A percentile compares a stretch with the other conserved stretches of the same genome.
Conservation (phyloP, 192 early-diverging fungal genomes). For the Coemansia reversa region DNA sequence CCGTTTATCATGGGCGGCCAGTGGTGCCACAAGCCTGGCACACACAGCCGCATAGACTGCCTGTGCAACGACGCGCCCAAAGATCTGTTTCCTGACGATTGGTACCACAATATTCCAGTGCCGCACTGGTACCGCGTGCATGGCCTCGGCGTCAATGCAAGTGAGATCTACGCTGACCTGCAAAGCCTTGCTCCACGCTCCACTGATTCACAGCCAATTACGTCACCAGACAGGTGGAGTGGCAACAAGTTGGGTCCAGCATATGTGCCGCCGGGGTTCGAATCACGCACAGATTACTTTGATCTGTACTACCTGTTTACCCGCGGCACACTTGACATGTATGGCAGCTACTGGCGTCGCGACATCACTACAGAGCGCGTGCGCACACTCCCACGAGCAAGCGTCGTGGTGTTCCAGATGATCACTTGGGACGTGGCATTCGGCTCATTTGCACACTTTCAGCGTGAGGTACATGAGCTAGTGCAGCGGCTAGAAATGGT, state of each 20-base stretch:
- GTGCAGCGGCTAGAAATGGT: conserved; percentile 16
- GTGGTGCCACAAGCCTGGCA: conserved; percentile 29
- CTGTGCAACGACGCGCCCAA: conserved; percentile 49
- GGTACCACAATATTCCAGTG: conserved; percentile 33
- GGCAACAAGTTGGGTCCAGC: conserved; percentile 10
- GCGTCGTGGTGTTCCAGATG: conserved; percentile 34
- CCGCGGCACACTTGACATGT: conserved; percentile 37
- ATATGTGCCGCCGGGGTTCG: conserved; percentile 32
- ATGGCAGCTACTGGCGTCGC: conserved; percentile 42
- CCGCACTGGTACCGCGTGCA: conserved; percentile 44
- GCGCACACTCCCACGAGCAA: conserved; percentile 6
- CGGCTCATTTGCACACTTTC: conserved; percentile 15
- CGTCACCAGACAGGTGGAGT: not conserved
- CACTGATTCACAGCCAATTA: conserved; percentile 22
- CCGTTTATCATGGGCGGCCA: conserved; percentile 30
- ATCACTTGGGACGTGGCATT: conserved; percentile 44
- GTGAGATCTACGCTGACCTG: conserved; percentile 21
- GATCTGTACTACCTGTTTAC: conserved; percentile 46
- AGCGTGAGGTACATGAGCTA: conserved; percentile 7
- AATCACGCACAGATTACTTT: conserved; percentile 24
- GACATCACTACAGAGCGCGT: conserved; percentile 18
- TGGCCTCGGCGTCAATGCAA: conserved; percentile 14
- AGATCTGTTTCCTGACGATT: conserved; percentile 37
- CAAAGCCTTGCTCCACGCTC: not conserved
- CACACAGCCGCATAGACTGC: conserved; percentile 21